These are phyloP conservation scores for Yamagishiella unicocca DNA, from an alignment of 139 green algal genomes.

Conservation along the genomic window DNA sequence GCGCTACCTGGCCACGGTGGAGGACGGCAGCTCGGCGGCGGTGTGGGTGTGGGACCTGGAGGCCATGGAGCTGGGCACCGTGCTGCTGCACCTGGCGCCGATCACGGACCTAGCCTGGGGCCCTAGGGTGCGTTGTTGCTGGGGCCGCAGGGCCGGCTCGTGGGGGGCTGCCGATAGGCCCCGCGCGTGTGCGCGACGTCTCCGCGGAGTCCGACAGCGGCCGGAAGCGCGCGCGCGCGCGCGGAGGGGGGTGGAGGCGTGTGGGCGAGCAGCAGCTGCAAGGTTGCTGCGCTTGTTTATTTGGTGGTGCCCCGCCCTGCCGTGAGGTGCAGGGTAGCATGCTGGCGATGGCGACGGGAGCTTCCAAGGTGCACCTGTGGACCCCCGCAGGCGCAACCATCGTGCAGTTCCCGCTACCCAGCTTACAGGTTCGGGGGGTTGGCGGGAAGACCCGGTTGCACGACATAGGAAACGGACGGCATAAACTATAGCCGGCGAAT, in stretches of 20 bases:
- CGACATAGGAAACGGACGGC: too few species aligned
- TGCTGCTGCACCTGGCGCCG: constrained; percentile 75
- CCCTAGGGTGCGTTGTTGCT: constrained; percentile 56
- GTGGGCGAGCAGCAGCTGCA: too few species aligned
- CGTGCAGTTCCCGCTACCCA: constrained; percentile 82
- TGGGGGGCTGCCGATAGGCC: too few species aligned
- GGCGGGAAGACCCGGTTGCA: too few species aligned
- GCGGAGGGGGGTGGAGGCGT: neutral
- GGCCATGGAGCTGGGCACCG: constrained; percentile 69
- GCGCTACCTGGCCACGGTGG: constrained; percentile 77
- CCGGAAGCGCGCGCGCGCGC: neutral
- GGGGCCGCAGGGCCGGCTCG: too few species aligned
- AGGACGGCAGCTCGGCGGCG: constrained; percentile 77
- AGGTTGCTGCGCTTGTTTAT: neutral
- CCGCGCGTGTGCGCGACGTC: too few species aligned
- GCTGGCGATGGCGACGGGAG: constrained; percentile 71
- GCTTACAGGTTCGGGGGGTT: constrained; percentile 63
- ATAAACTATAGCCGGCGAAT: too few species aligned
- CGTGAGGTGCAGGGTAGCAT: constrained; percentile 50
- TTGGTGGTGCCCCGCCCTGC: neutral
- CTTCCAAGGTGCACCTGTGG: constrained; percentile 85
- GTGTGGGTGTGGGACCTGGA: constrained; percentile 89
- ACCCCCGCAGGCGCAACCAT: constrained; percentile 83
- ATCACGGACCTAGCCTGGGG: constrained; percentile 75
- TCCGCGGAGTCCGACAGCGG: too few species aligned